Conservation (phyloP, 2,329 filamentous ascomycete species). For the Ilyonectria robusta region DNA sequence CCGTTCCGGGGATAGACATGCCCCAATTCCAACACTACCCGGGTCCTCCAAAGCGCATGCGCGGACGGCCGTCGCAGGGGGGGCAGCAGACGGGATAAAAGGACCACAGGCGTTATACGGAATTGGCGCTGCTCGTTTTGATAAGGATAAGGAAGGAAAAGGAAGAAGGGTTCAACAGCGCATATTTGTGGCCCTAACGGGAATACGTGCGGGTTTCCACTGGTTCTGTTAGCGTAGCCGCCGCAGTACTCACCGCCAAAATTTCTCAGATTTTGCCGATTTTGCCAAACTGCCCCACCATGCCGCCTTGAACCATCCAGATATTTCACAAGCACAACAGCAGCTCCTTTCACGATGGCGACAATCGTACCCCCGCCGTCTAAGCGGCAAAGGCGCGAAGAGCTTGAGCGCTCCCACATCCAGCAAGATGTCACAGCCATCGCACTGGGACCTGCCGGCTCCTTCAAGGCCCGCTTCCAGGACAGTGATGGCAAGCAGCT, state of each 20-base stretch:
- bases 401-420: conserved; percentile 76
- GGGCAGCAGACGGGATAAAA: conserved; percentile 36
- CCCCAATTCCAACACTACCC: conserved; percentile 49
- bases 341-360: conserved; percentile 70
- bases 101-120: conserved; percentile 17
- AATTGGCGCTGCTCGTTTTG: conserved; percentile 33
- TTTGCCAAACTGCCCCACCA: conserved; percentile 47
- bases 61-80: conserved; percentile 44
- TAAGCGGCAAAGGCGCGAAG: conserved; percentile 87
- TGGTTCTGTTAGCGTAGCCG: conserved; percentile 38
- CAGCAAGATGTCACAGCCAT: conserved; percentile 80
- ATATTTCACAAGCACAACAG: conserved; percentile 20
- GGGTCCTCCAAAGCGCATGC: conserved; percentile 49
- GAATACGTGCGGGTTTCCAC: conserved; percentile 26
- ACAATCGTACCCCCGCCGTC: conserved; percentile 87
- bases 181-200: conserved; percentile 35
- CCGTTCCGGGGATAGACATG: conserved; percentile 48
- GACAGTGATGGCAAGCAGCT: conserved; percentile 83
- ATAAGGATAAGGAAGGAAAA: conserved; percentile 23
- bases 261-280: conserved; percentile 48
- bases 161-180: conserved; percentile 12
- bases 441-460: conserved; percentile 78
- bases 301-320: conserved; percentile 31
- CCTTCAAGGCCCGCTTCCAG: conserved; percentile 88
- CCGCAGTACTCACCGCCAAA: conserved; percentile 49